phyloP scores from a whole-genome alignment of 2,329 filamentous ascomycete genomes.

The Pyrenochaeta sp. region DNA sequence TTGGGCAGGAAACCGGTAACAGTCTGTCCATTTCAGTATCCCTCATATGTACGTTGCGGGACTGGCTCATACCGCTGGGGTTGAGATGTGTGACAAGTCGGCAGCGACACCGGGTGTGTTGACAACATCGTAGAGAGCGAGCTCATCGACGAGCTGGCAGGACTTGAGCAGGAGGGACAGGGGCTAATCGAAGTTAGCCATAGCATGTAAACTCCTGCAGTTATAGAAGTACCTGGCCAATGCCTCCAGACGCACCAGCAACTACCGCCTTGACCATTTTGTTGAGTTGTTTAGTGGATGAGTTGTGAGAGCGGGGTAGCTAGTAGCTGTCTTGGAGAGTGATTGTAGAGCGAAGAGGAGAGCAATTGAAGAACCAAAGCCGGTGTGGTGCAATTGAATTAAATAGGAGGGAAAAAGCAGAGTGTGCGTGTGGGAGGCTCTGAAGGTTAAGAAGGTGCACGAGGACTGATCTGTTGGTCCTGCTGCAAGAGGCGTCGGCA shows the following conservation, averaged over 20 bases:
- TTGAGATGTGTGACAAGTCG: slow-evolving; percentile 97
- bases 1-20: slow-evolving; percentile 87
- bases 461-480: slow-evolving; percentile 35
- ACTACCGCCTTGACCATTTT: slow-evolving; percentile 64
- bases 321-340: slow-evolving; percentile 11
- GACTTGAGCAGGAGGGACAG: slow-evolving; percentile 96
- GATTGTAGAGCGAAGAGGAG: slow-evolving; percentile 13
- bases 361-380: slow-evolving; percentile 28
- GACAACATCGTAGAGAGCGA: slow-evolving; percentile 98
- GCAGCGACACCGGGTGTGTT: slow-evolving; percentile 96
- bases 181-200: slow-evolving; percentile 66
- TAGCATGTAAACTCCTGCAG: slow-evolving; percentile 4
- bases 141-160: slow-evolving; percentile 85
- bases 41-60: slow-evolving; percentile 11
- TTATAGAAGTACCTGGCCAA: slow-evolving; percentile 79
- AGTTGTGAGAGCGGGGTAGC: slow-evolving; percentile 25
- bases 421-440: slow-evolving; percentile 27
- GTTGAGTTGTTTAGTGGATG: slow-evolving; percentile 29
- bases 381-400: slow-evolving; percentile 10
- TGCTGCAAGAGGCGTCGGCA: slow-evolving; percentile 33
- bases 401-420: slow-evolving; percentile 19
- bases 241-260: slow-evolving; percentile 96
- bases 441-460: slow-evolving; percentile 35
- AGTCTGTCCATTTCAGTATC: slow-evolving; percentile 61
- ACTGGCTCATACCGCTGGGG: slow-evolving; percentile 71